Conservation (phyloP, 768 basidiomycete species). For the Boletus rex-veris region DNA sequence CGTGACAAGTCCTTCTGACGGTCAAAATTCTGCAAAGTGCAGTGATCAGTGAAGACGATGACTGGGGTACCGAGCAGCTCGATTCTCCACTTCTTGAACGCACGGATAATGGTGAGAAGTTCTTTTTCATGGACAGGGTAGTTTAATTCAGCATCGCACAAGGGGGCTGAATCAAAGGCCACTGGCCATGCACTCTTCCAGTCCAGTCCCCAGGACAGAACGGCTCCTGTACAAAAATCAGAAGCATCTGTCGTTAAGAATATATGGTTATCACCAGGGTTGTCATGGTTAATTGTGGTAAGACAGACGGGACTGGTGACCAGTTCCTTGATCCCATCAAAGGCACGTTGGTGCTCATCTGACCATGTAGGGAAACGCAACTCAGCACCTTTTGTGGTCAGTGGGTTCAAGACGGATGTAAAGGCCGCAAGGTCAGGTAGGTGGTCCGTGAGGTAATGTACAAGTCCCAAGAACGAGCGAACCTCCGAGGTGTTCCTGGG, state of each 20-base stretch:
- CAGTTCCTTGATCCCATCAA: constrained; percentile 22
- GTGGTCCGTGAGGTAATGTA: background rate
- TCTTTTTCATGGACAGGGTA: constrained; percentile 34
- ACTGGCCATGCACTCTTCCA: background rate
- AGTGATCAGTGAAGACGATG: constrained; percentile 30
- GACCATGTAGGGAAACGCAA: background rate
- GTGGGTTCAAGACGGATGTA: background rate
- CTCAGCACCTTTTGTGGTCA: background rate
- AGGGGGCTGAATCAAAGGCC: background rate
- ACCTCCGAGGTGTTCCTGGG: background rate
- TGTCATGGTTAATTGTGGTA: constrained; percentile 31
- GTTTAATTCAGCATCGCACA: constrained; percentile 9
- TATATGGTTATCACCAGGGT: constrained; percentile 15
- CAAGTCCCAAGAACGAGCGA: background rate
- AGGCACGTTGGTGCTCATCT: background rate
- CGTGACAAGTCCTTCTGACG: background rate
- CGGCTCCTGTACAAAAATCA: background rate
- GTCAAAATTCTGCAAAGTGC: constrained; percentile 11
- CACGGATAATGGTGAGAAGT: constrained; percentile 31
- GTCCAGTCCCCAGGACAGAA: background rate
- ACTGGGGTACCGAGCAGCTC: background rate
- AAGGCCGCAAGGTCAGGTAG: background rate
- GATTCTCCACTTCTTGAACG: constrained; percentile 28
- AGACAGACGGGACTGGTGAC: constrained; percentile 25
- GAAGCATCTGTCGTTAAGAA: constrained; percentile 14